Percentiles rank a stretch among this genome's conserved stretches.
These are phyloP conservation scores for Penicillium cosmopolitanum DNA, from an alignment of 495 filamentous ascomycete species.

Conservation along the genomic window DNA sequence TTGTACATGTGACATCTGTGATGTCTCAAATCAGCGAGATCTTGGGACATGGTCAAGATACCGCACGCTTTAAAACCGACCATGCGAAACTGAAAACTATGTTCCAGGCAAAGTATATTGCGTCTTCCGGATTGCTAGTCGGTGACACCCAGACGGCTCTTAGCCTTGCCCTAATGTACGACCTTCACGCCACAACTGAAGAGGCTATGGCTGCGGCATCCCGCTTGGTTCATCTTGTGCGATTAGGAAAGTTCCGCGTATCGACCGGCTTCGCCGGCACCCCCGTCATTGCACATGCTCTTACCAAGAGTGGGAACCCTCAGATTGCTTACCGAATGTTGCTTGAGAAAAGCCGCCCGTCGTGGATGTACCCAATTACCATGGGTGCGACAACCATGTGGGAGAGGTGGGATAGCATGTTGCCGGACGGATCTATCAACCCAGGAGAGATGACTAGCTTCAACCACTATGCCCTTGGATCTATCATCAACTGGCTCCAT, in stretches of 20 bases:
- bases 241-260: slow-evolving; percentile 45
- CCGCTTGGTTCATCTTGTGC: slow-evolving; percentile 36
- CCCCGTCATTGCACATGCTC: slow-evolving; percentile 48
- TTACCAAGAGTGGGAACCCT: slow-evolving; percentile 41
- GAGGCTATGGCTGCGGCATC: slow-evolving; percentile 36
- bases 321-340: slow-evolving; percentile 45
- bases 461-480: slow-evolving; percentile 55
- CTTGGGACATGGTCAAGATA: slow-evolving; percentile 34
- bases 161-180: slow-evolving; percentile 48
- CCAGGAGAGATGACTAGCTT: slow-evolving; percentile 60
- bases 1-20: slow-evolving; percentile 51
- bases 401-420: slow-evolving; percentile 62
- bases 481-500: slow-evolving; percentile 41
- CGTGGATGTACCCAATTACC: slow-evolving; percentile 56
- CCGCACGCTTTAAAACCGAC: slow-evolving; percentile 29
- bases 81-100: slow-evolving; percentile 26
- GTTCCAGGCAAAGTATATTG: slow-evolving; percentile 52
- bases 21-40: slow-evolving; percentile 27
- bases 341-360: slow-evolving; percentile 44
- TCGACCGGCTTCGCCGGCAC: slow-evolving; percentile 61
- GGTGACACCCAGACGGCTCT: slow-evolving; percentile 55
- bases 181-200: slow-evolving; percentile 37
- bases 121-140: slow-evolving; percentile 39
- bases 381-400: slow-evolving; percentile 59
- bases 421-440: slow-evolving; percentile 56